Base-by-base conservation (phyloP, 139 green algal species). In the Chlamydomonas incerta region DNA sequence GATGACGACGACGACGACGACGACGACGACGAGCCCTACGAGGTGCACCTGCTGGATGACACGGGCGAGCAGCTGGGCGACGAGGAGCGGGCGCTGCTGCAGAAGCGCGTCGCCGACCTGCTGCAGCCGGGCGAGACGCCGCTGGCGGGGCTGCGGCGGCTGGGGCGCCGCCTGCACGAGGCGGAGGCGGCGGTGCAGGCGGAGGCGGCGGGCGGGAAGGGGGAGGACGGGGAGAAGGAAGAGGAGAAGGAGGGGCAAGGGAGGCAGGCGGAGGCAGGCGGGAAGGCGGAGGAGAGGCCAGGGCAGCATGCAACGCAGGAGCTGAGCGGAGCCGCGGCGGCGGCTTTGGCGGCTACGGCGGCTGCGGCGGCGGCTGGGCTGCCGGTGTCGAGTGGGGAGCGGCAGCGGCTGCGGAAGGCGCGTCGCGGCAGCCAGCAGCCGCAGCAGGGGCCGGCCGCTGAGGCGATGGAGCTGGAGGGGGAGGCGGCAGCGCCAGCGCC, bases 51-150 rank as follows among this genome's bases (percentile, higher is more conserved):
- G 0, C 84, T 91, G 34, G 83, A 93, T 37, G 72, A 89, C 18
- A 60, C 57, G 33, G 84, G 63, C 14, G 33, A 72, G 1, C 82
- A 47, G 63, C 34, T 93, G 67, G 66, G 37, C 14, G 65, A 87
- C 0, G 87, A 92, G 26, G 80, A 94, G n/a, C 52, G 88, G n/a
- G 63, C 60, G 10, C 67, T 70, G 23, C 86, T 83, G 58, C 93
- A 94, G 83, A 74, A 87, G 66, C 70, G 88, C 28, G 58, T 96
- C 0, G 80, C 88, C 18, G 90, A 91, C 21, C 81, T 96, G 87
- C 88, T 96, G 74, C 72, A 68, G 81, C 87, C 88, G 0, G 88
- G 87, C 13, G 94, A 96, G 82, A 93, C 83, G 28, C 89, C 92
- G 29, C 85, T 96, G 60, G 81, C 88, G 11, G 94, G 87, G 26